Conservation (phyloP, 106 monocot genomes). For the Dendrobium nobile region DNA sequence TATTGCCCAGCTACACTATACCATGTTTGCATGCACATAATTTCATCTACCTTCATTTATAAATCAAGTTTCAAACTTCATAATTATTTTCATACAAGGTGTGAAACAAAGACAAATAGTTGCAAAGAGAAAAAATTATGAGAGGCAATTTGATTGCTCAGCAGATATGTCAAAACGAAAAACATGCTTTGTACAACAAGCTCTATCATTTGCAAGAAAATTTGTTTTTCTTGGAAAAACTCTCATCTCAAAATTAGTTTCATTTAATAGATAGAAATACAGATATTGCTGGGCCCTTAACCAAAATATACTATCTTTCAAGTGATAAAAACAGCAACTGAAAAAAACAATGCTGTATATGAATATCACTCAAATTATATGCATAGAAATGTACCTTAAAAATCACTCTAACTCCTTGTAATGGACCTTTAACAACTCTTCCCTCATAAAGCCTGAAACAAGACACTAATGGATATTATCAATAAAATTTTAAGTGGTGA, state of each 20-base stretch:
- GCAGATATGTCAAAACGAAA: background rate
- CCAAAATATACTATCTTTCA: background rate
- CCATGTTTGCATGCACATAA: background rate
- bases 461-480: slow-evolving; percentile 36
- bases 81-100: background rate
- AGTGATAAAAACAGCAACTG: too few relatives aligned
- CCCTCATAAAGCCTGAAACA: slow-evolving; percentile 92
- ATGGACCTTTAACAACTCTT: slow-evolving; percentile 67
- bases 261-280: background rate
- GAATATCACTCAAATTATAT: background rate
- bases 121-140: background rate
- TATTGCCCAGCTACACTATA: background rate
- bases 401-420: slow-evolving; percentile 49
- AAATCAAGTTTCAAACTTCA: background rate
- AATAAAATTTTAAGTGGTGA: slow-evolving; percentile 21
- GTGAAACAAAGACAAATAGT: background rate
- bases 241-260: background rate
- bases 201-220: background rate
- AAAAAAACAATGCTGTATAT: background rate
- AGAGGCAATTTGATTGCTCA: background rate
- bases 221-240: background rate
- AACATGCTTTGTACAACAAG: background rate
- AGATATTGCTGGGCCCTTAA: background rate
- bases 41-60: background rate
- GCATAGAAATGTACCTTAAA: slow-evolving; percentile 58